Evolutionary conservation across 768 basidiomycete genomes (phyloP), one percentile per base, ranked within the genome.

Genomic region (Phlebiopsis flavidoalba): DNA sequence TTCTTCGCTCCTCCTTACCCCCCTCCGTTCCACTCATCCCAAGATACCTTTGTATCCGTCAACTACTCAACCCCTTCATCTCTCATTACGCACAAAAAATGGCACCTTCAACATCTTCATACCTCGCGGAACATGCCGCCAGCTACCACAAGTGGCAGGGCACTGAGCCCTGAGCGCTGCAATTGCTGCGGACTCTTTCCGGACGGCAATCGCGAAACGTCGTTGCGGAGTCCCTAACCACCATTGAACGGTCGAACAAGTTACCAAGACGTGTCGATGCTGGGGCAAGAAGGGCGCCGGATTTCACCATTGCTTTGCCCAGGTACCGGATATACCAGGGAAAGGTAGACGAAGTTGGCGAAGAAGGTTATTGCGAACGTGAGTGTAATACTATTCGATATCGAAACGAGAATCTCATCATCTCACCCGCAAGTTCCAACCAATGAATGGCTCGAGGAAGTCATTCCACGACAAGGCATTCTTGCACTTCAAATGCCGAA

Each of bases 231-330:
- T 81, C 84, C 0, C 74, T 93, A 7, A n/a, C 84, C 86, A 31
- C 73, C 74, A 2, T 74, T 96, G 55, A n/a, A 79, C 87, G 0
- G 62, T 93, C 26, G 89, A 91, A 45, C 85, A 91, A 67, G 93
- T 87, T 97, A 91, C 73, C 71, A 81, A 22, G 95, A 91, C 21
- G 88, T 97, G 88, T 97, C 0, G 89, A 95, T 71, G n/a, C n/a
- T 91, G 88, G 64, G 93, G 91, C 37, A 93, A 95, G 75, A 95
- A 95, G 74, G 93, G 91, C n/a, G 87, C n/a, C 82, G 48, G 96
- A 98, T 75, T 94, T 97, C 66, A 89, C 90, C 0, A 83, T 98
- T 19, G 94, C 96, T 0, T 73, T 98, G 53, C 91, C 95, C n/a
- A 83, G 95, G 63, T 98, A 95, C 76, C 81, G 91, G 58, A 76